These are phyloP conservation scores for Nemania bipapillata DNA, from an alignment of 2,329 filamentous ascomycete genomes.

Conservation along the genomic window DNA sequence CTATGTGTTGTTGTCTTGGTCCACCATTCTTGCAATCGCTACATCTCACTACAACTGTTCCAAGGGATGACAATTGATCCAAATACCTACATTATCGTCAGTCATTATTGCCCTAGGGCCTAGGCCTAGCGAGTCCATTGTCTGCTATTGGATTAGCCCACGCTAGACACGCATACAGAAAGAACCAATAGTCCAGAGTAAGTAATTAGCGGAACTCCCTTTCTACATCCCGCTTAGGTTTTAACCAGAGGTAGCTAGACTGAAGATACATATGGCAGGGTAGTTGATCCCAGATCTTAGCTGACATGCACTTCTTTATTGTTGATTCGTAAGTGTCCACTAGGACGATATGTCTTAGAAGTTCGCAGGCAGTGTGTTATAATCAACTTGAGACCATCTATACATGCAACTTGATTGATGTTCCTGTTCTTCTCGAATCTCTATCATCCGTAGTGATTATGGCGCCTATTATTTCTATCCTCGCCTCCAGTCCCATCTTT, in stretches of 20 bases:
- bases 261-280: background rate
- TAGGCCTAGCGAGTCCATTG: too few relatives aligned
- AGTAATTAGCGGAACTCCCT: background rate
- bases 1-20: too few relatives aligned
- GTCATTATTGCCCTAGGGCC: too few relatives aligned
- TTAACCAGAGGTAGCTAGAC: background rate
- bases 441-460: too few relatives aligned
- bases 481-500: constrained; percentile 20
- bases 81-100: too few relatives aligned
- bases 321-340: background rate
- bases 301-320: background rate
- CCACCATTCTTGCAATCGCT: too few relatives aligned
- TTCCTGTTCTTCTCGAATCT: too few relatives aligned
- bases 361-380: background rate
- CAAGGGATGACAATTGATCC: too few relatives aligned
- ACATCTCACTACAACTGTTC: too few relatives aligned
- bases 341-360: background rate
- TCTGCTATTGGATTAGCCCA: too few relatives aligned
- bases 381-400: background rate
- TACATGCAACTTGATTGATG: too few relatives aligned
- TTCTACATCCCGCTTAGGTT: background rate
- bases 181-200: background rate
- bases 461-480: constrained; percentile 21
- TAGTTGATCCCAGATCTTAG: too few relatives aligned
- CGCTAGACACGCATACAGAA: background rate